phyloP scores from a whole-genome alignment of 345 rosid species.

The Euphorbia lathyris region DNA sequence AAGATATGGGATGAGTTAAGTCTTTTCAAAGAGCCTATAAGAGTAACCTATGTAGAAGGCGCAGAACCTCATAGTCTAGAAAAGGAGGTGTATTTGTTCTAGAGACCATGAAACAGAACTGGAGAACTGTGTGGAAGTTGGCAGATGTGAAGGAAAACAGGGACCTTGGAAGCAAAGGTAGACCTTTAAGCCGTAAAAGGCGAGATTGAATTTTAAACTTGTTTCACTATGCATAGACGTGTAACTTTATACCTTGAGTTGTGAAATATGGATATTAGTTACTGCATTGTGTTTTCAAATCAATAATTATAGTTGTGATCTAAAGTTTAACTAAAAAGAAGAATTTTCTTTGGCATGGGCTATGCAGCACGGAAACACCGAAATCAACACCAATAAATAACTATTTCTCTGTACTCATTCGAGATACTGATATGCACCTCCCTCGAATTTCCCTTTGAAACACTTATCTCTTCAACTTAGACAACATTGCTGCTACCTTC shows the following conservation, averaged over 20 bases:
- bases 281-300: neutral
- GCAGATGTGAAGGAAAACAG: conserved; percentile 83
- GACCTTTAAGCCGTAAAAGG: conserved; percentile 70
- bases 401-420: too few species aligned
- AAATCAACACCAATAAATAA: too few species aligned
- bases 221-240: conserved; percentile 43
- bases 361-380: neutral
- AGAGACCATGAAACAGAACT: conserved; percentile 61
- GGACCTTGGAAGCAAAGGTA: conserved; percentile 72
- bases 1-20: conserved; percentile 70
- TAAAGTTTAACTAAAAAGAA: neutral
- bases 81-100: conserved; percentile 56
- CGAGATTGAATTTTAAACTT: conserved; percentile 68
- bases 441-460: too few species aligned
- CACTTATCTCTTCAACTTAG: too few species aligned
- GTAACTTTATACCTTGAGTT: conserved; percentile 58
- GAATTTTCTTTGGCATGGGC: neutral
- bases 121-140: conserved; percentile 62
- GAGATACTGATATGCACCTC: too few species aligned
- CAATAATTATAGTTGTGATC: neutral
- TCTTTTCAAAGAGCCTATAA: conserved; percentile 73
- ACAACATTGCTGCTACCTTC: too few species aligned
- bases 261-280: conserved; percentile 13
- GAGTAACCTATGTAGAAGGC: conserved; percentile 54
- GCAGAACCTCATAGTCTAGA: conserved; percentile 33